These are phyloP conservation scores for Scenedesmus sp. DNA, from an alignment of 163 green algal species.

Conservation along the genomic window DNA sequence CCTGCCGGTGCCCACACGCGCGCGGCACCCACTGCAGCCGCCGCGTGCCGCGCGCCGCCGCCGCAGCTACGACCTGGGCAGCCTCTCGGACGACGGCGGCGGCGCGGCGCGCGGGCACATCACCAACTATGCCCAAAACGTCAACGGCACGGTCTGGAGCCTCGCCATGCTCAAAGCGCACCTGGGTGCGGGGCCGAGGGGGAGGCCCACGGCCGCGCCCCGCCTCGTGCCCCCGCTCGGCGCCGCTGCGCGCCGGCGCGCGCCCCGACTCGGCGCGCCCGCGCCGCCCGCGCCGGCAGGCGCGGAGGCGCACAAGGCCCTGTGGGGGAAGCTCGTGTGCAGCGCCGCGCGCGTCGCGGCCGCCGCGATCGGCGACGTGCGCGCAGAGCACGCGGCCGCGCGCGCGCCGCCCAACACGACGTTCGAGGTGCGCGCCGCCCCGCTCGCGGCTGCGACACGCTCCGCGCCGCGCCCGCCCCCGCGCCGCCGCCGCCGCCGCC, in stretches of 20 bases:
- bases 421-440: slow-evolving; percentile 29
- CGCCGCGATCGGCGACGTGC: slow-evolving; percentile 41
- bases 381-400: slow-evolving; percentile 1
- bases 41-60: too few species aligned
- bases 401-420: slow-evolving; percentile 15
- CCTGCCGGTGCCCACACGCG: too few species aligned
- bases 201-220: too few species aligned
- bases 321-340: slow-evolving; percentile 56
- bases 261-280: too few species aligned
- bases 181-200: slow-evolving; percentile 49
- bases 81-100: slow-evolving; percentile 54
- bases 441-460: not conserved
- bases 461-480: not conserved
- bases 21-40: too few species aligned
- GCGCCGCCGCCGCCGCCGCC: not conserved
- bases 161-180: slow-evolving; percentile 59
- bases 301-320: slow-evolving; percentile 45
- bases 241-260: too few species aligned
- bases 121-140: slow-evolving; percentile 70
- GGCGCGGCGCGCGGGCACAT: slow-evolving; percentile 40
- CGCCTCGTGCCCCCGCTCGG: too few species aligned
- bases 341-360: slow-evolving; percentile 38
- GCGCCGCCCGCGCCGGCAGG: too few species aligned
- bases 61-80: slow-evolving; percentile 44
- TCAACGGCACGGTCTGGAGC: slow-evolving; percentile 68